phyloP scores from a whole-genome alignment of 2,329 filamentous ascomycete species.

The Aspergillus sp. region DNA sequence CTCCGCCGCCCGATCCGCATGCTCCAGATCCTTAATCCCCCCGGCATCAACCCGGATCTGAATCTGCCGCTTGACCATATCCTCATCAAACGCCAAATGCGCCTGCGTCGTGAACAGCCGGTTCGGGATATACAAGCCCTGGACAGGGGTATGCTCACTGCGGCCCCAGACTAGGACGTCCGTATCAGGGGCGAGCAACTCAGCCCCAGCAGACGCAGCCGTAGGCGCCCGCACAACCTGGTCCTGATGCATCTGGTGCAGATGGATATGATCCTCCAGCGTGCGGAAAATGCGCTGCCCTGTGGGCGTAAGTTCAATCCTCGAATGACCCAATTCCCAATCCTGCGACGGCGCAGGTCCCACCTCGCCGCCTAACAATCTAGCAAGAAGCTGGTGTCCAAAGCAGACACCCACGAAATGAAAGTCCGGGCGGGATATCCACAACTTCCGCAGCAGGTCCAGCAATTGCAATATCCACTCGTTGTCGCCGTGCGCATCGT shows the following conservation, averaged over 20 bases:
- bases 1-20: conserved; percentile 39
- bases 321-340: conserved; percentile 49
- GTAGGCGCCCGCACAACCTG: conserved; percentile 39
- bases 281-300: conserved; percentile 45
- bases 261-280: conserved; percentile 32
- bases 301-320: conserved; percentile 40
- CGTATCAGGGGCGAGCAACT: conserved; percentile 39
- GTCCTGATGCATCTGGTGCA: conserved; percentile 49
- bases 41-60: conserved; percentile 46
- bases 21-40: conserved; percentile 25
- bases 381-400: conserved; percentile 49
- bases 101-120: conserved; percentile 50
- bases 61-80: conserved; percentile 48
- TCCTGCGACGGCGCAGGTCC: conserved; percentile 39
- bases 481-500: conserved; percentile 49
- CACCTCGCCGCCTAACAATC: conserved; percentile 43
- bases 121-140: conserved; percentile 46
- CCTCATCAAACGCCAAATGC: conserved; percentile 47
- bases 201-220: conserved; percentile 18
- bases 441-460: conserved; percentile 50
- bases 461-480: conserved; percentile 46
- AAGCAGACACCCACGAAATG: conserved; percentile 52
- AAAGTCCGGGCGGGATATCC: conserved; percentile 52
- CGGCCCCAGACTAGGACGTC: conserved; percentile 52
- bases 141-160: conserved; percentile 46